Conservation (phyloP, 306 rosid genomes). For the Quercus bicolor region DNA sequence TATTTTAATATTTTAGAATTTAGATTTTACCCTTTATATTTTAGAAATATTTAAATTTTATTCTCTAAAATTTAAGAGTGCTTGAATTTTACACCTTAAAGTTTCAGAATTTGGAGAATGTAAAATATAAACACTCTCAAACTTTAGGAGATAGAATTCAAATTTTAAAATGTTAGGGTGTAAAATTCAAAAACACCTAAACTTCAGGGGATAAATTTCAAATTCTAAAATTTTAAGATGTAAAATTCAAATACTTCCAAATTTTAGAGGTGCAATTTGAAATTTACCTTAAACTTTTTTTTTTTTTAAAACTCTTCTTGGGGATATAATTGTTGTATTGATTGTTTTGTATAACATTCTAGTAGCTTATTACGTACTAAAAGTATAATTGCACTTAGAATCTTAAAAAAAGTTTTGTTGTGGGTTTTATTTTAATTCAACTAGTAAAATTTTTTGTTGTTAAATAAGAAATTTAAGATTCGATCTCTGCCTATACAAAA, state of each 20-base stretch:
- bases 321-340: too few relatives aligned
- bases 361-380: too few relatives aligned
- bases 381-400: too few relatives aligned
- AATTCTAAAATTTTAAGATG: too few relatives aligned
- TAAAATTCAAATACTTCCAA: fast-evolving
- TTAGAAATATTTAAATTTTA: fast-evolving
- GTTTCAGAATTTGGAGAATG: fast-evolving
- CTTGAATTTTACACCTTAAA: fast-evolving
- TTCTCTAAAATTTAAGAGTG: fast-evolving
- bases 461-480: too few relatives aligned
- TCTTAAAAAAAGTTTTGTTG: too few relatives aligned
- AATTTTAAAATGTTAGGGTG: fast-evolving
- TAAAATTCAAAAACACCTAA: too few relatives aligned
- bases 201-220: too few relatives aligned
- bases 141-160: fast-evolving
- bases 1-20: fast-evolving
- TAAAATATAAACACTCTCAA: fast-evolving
- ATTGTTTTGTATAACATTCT: too few relatives aligned
- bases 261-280: fast-evolving
- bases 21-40: fast-evolving
- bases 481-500: fast-evolving
- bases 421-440: too few relatives aligned
- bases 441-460: fast-evolving
- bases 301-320: too few relatives aligned
- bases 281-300: too few relatives aligned